Evolutionary conservation across 2,329 filamentous ascomycete species (phyloP), one percentile per base, ranked within the genome.

Genomic region (Ceratocystis ficicola): DNA sequence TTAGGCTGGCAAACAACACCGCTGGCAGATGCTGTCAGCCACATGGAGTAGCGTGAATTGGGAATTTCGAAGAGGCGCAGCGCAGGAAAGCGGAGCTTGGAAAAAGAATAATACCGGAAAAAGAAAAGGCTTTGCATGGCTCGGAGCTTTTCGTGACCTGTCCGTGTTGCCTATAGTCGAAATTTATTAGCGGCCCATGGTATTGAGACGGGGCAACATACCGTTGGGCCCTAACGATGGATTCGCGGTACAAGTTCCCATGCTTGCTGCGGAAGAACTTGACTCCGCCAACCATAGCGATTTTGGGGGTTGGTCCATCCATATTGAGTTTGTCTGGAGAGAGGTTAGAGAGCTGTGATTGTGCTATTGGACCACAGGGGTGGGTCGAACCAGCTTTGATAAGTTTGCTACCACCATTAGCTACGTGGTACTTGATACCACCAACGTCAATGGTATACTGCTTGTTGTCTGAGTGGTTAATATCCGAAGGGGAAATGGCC

Each of bases 251-350:
- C 30, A 96, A 82, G 71, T 95, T 96, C 68, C 91, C 91, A 70
- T 87, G 88, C 74, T 93, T 95, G 75, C 89, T 95, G 70, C 91
- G 84, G 71, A 90, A 82, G 73, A 95, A 96, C 69, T 83, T 85
- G 71, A 95, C 88, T 52, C 90, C 89, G 64, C 87, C 89, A 68
- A 95, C 78, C 5, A 79, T 77, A 50, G 86, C 81, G 69, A 81
- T 83, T 75, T 91, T 94, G 0, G 91, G 91, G 1, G 90, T 95
- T 61, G 81, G 79, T 64, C 82, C 84, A 65, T 65, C 66, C 17
- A 64, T 59, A n/a, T 63, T 64, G 25, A 48, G 44, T 22, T 60
- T 25, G 44, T 67, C 66, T 67, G 25, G 5, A 55, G 83, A 80
- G 46, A 81, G 78, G 71, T 85, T 83, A 60, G 79, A 30, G 62